Evolutionary conservation across 306 rosid species (phyloP).

Genomic region (Quercus robur): DNA sequence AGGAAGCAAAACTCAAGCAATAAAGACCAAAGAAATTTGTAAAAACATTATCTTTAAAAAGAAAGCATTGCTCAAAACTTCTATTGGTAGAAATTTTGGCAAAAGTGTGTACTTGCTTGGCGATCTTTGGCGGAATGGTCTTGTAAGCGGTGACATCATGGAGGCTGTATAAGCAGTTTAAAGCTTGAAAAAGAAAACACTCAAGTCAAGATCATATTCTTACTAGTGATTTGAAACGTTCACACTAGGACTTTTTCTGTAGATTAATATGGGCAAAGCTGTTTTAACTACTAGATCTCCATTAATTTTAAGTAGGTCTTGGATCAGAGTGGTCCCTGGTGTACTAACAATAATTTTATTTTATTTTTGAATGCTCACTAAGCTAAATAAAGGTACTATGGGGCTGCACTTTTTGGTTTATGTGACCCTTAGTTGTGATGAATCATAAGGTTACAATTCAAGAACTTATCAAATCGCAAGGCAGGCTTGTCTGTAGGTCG

Average conservation of each 20-base stretch:
- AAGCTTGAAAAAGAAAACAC: not conserved
- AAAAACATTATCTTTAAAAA: not conserved
- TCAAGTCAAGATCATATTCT: no score
- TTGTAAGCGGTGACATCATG: not conserved
- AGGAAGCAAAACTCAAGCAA: not conserved
- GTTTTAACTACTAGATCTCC: no score
- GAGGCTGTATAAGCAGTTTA: not conserved
- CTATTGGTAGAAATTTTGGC: not conserved
- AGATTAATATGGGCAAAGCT: no score
- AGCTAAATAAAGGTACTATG: not conserved
- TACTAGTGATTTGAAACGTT: no score
- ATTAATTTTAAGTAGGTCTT: no score
- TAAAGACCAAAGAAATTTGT: not conserved
- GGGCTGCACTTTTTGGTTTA: not conserved
- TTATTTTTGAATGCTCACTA: not conserved
- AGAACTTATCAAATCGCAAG: conserved; percentile 10
- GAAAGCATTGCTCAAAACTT: not conserved
- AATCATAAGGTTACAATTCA: not conserved
- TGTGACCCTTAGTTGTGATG: not conserved
- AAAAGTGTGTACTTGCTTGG: not conserved
- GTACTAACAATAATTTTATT: not conserved
- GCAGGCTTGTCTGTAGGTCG: conserved; percentile 22
- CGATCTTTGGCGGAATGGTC: not conserved
- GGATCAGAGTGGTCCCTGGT: no score
- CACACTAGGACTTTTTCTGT: no score